Percentiles rank a stretch among this genome's conserved stretches.
phyloP scores from a whole-genome alignment of 2,329 filamentous ascomycete genomes.

The Venturiaceae sp. region DNA sequence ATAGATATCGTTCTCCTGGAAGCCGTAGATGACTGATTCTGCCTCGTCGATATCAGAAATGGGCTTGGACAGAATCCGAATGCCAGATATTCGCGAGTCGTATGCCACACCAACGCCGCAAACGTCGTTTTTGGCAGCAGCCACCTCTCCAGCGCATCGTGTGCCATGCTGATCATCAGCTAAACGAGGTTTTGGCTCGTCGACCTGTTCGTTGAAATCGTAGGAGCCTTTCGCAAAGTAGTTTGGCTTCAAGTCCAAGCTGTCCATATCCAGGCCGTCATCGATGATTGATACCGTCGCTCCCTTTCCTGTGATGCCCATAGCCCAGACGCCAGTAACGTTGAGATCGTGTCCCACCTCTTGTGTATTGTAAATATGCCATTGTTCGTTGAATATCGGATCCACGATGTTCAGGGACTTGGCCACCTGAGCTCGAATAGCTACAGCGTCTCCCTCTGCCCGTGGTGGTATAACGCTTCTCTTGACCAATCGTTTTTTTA shows the following conservation, averaged over 20 bases:
- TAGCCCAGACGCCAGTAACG: conserved; percentile 85
- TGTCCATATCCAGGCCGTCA: conserved; percentile 93
- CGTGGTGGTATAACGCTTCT: conserved; percentile 28
- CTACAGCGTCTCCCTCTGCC: conserved; percentile 34
- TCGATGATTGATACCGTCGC: conserved; percentile 90
- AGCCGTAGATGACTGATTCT: conserved; percentile 83
- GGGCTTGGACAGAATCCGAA: conserved; percentile 83
- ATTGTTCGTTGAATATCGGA: conserved; percentile 88
- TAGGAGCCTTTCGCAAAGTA: conserved; percentile 90
- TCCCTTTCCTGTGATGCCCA: conserved; percentile 83
- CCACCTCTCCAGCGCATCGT: conserved; percentile 87
- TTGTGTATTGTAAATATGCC: conserved; percentile 82
- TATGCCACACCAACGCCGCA: conserved; percentile 96
- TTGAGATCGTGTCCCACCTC: conserved; percentile 88
- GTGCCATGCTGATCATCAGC: conserved; percentile 86
- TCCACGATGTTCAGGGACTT: conserved; percentile 66
- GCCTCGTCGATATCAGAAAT: conserved; percentile 93
- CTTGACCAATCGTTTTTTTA: conserved; percentile 54
- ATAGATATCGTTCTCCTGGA: conserved; percentile 88
- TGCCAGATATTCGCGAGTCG: conserved; percentile 78
- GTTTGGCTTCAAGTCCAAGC: conserved; percentile 82
- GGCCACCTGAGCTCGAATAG: conserved; percentile 51
- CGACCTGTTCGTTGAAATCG: conserved; percentile 83
- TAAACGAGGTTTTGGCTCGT: conserved; percentile 72
- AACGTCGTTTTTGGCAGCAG: conserved; percentile 82